These are phyloP conservation scores for Rhizopus sp. DNA, from an alignment of 371 early-diverging fungal genomes.

Conservation along the genomic window DNA sequence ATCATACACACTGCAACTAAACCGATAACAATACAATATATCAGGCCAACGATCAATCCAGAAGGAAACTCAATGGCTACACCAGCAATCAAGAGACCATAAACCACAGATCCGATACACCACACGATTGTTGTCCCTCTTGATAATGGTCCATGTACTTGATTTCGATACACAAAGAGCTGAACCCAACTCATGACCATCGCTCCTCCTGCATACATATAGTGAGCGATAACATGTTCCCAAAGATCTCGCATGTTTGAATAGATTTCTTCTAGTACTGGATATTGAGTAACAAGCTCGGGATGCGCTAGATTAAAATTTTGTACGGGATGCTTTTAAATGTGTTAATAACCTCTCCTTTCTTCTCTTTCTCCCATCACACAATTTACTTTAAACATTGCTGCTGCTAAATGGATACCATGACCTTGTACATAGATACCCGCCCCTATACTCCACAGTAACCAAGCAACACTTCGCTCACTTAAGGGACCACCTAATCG, in stretches of 20 bases:
- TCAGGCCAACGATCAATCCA: conserved; percentile 41
- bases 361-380: neutral
- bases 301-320: conserved; percentile 42
- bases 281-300: conserved; percentile 36
- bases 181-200: conserved; percentile 63
- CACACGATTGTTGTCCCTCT: conserved; percentile 27
- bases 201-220: conserved; percentile 61
- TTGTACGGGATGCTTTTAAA: conserved; percentile 46
- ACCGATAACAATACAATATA: conserved; percentile 39
- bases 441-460: conserved; percentile 44
- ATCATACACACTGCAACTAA: conserved; percentile 24
- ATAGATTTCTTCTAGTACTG: conserved; percentile 50
- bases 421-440: conserved; percentile 51
- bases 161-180: conserved; percentile 49
- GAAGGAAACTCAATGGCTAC: conserved; percentile 51
- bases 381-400: conserved; percentile 43
- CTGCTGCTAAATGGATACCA: conserved; percentile 48
- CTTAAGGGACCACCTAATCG: conserved; percentile 32
- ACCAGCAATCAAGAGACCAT: conserved; percentile 44
- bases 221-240: conserved; percentile 63
- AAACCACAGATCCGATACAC: conserved; percentile 35
- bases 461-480: conserved; percentile 37
- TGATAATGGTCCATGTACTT: conserved; percentile 37
- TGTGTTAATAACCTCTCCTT: neutral
- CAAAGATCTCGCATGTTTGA: conserved; percentile 53